Percentiles rank a stretch among this genome's conserved stretches.
Conservation (phyloP, 306 rosid species). For the Cucurbita maxima region DNA sequence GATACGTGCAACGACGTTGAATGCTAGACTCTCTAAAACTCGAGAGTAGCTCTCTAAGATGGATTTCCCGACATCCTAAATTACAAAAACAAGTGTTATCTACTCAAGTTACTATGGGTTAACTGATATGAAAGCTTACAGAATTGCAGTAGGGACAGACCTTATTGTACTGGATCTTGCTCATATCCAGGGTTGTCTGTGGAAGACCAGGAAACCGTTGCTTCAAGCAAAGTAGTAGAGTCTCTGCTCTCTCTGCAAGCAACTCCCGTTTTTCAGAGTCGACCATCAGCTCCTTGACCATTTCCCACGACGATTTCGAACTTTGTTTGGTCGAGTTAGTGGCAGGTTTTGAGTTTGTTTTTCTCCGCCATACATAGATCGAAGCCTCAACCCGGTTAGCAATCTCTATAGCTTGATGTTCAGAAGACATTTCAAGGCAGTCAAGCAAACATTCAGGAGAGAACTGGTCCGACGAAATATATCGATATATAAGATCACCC, state of each 20-base stretch:
- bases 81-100: conserved; percentile 1
- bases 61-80: conserved; percentile 82
- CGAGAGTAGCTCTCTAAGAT: conserved; percentile 92
- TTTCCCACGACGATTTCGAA: conserved; percentile 89
- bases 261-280: conserved; percentile 78
- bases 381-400: conserved; percentile 78
- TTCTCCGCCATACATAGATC: conserved; percentile 57
- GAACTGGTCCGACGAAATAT: conserved; percentile 77
- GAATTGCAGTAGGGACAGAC: conserved; percentile 5
- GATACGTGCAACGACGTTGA: conserved; percentile 62
- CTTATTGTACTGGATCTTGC: conserved; percentile 94
- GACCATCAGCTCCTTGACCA: conserved; percentile 84
- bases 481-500: conserved; percentile 84
- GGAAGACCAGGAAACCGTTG: conserved; percentile 89
- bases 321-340: conserved; percentile 23
- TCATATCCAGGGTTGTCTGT: conserved; percentile 74
- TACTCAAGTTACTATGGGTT: background rate
- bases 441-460: conserved; percentile 71
- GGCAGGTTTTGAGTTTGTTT: conserved; percentile 35
- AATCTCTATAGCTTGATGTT: conserved; percentile 88
- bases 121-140: background rate
- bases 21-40: conserved; percentile 84
- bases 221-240: conserved; percentile 64
- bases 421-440: conserved; percentile 79
- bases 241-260: conserved; percentile 86